Evolutionary conservation across 306 rosid species (phyloP).

Genomic region (Fragaria nilgerrensis): DNA sequence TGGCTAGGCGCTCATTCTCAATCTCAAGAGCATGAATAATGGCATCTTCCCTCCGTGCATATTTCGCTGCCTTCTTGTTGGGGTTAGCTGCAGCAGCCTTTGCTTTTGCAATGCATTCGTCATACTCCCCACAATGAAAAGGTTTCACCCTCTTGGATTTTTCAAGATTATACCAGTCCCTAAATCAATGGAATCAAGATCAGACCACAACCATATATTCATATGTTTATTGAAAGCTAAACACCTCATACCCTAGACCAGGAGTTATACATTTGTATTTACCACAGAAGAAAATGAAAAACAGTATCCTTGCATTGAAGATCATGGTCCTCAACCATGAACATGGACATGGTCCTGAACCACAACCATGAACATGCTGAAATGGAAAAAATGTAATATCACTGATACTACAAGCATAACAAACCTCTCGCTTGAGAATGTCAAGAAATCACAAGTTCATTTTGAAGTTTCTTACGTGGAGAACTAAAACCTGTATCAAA

Average conservation of each 20-base stretch:
- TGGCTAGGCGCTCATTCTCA: slow-evolving; percentile 64
- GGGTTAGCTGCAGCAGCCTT: slow-evolving; percentile 73
- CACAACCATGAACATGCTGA: neutral
- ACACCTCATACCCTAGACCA: slow-evolving; percentile 15
- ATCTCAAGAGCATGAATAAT: slow-evolving; percentile 96
- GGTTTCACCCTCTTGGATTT: slow-evolving; percentile 93
- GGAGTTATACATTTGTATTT: neutral
- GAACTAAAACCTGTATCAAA: neutral
- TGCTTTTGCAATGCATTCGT: slow-evolving; percentile 88
- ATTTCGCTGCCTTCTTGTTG: slow-evolving; percentile 81
- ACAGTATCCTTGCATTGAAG: neutral
- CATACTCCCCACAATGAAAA: slow-evolving; percentile 95
- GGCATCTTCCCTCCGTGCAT: slow-evolving; percentile 99
- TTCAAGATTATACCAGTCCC: slow-evolving; percentile 99
- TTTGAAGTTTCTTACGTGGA: neutral
- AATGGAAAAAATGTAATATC: neutral
- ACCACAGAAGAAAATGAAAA: neutral
- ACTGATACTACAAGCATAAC: neutral
- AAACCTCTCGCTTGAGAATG: neutral
- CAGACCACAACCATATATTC: slow-evolving; percentile 27
- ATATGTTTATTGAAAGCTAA: slow-evolving; percentile 24
- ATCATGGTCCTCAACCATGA: neutral
- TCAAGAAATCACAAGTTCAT: neutral
- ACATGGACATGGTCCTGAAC: neutral
- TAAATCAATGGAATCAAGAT: slow-evolving; percentile 40